These are phyloP conservation scores for Metschnikowia arizonensis DNA, from an alignment of 805 yeast genomes.

Conservation along the genomic window DNA sequence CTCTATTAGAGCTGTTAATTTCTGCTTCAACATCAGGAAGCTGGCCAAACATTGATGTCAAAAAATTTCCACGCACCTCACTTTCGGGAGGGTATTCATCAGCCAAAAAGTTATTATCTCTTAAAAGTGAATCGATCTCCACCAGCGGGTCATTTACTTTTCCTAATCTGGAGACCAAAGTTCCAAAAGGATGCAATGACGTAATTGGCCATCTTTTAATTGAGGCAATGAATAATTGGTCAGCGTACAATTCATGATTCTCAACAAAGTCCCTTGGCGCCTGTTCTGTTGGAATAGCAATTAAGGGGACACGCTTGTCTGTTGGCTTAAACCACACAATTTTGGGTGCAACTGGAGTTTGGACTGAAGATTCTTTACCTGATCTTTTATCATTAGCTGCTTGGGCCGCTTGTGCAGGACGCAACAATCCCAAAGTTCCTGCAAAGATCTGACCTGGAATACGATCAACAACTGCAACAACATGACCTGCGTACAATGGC, in stretches of 20 bases:
- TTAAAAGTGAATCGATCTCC: slow-evolving; percentile 81
- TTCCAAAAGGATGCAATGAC: slow-evolving; percentile 96
- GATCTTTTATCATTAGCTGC: slow-evolving; percentile 57
- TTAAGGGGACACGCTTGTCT: slow-evolving; percentile 93
- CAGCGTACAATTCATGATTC: slow-evolving; percentile 77
- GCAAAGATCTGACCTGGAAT: slow-evolving; percentile 95
- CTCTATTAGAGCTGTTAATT: slow-evolving; percentile 38
- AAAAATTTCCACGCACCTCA: slow-evolving; percentile 19
- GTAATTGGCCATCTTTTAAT: slow-evolving; percentile 99
- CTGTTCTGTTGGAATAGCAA: slow-evolving; percentile 98
- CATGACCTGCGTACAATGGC: slow-evolving; percentile 96
- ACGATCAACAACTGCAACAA: slow-evolving; percentile 95
- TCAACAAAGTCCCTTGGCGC: slow-evolving; percentile 95
- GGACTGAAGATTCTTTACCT: slow-evolving; percentile 45
- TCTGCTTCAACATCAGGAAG: slow-evolving; percentile 40
- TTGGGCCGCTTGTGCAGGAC: slow-evolving; percentile 93
- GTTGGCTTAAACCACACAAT: slow-evolving; percentile 99
- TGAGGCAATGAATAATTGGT: slow-evolving; percentile 85
- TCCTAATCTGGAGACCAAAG: slow-evolving; percentile 83
- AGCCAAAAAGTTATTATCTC: slow-evolving; percentile 79
- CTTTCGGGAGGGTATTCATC: slow-evolving; percentile 65
- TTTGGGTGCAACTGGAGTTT: slow-evolving; percentile 63
- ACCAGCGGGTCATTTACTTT: slow-evolving; percentile 69
- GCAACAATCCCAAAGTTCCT: slow-evolving; percentile 86
- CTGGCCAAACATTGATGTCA: slow-evolving; percentile 26